Evolutionary conservation across 1,284 basidiomycete genomes (phyloP), one percentile per base, ranked within the genome.

Genomic region (Pterula multifida): DNA sequence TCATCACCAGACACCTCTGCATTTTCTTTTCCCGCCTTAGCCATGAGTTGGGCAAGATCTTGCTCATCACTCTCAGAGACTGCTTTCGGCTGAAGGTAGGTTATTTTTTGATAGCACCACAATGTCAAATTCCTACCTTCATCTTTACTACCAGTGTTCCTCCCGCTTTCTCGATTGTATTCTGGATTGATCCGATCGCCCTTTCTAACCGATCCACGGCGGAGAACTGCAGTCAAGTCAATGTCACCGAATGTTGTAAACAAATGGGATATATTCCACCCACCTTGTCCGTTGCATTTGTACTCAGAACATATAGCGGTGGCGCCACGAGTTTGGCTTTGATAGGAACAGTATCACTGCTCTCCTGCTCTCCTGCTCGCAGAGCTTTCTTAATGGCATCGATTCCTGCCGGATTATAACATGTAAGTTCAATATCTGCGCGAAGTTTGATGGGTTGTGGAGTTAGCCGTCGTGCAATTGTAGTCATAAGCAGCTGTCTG

Each of bases 361-460:
- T 90, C 55, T 90, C 78, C 47, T 73, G 74, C 66, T 98, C 96
- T 19, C 94, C 95, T 2, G 89, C 88, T 49, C 80, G 76, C 44
- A 98, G 75, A 0, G 96, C 95, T 50, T 82, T 84, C 69, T 93
- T 93, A 68, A 98, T 97, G 2, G 95, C 94, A 61, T 97, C 92
- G 63, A 98, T 98, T n/a, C 96, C 96, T 28, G 89, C 82, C 53
- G 93, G 94, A 3, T 87, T 88, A 68, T 97, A 99, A 68, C 95
- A 98, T 36, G 93, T 97, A 50, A 98, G 73, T 68, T 98, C 94
- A 56, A 99, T 87, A 69, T 99, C 96, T 19, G 96, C 92, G 62
- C 95, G 91, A 50, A 98, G 81, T 72, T 98, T 98, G 76, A 98
- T 95, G 11, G 96, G 94, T 67, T 99, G 96, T 12, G 95, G 96